phyloP scores from a whole-genome alignment of 768 basidiomycete species.

The Baorangia bicolor region DNA sequence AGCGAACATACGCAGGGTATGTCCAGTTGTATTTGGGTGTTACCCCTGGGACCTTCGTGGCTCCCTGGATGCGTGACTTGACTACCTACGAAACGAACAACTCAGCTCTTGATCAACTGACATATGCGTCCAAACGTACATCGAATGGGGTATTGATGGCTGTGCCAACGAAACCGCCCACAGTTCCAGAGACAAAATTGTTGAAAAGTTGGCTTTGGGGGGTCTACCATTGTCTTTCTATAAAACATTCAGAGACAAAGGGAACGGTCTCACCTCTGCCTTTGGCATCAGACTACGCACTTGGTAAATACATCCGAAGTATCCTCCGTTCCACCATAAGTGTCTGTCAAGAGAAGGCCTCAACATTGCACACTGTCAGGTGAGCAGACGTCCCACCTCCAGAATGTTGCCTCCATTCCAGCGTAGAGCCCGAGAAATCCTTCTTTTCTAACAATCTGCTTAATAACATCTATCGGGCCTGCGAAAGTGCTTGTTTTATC shows the following conservation, averaged over 20 bases:
- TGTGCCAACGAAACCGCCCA: slow-evolving; percentile 91
- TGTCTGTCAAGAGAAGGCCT: slow-evolving; percentile 46
- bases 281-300: slow-evolving; percentile 79
- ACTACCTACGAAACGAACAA: slow-evolving; percentile 61
- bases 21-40: slow-evolving; percentile 92
- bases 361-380: background rate
- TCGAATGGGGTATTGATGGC: slow-evolving; percentile 86
- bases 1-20: slow-evolving; percentile 64
- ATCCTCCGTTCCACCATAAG: slow-evolving; percentile 92
- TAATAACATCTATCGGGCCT: slow-evolving; percentile 90
- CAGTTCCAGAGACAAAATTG: slow-evolving; percentile 87
- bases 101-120: background rate
- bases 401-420: slow-evolving; percentile 97
- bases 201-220: slow-evolving; percentile 74
- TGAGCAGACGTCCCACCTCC: slow-evolving; percentile 59
- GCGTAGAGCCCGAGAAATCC: slow-evolving; percentile 86
- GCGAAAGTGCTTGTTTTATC: slow-evolving; percentile 89
- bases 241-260: background rate
- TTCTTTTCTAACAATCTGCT: slow-evolving; percentile 70
- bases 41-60: slow-evolving; percentile 62
- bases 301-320: slow-evolving; percentile 91
- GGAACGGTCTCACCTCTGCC: slow-evolving; percentile 59
- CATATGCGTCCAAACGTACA: slow-evolving; percentile 29
- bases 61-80: slow-evolving; percentile 92
- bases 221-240: slow-evolving; percentile 40